phyloP scores from a whole-genome alignment of 305 asterid species.

The Plantago rigida region DNA sequence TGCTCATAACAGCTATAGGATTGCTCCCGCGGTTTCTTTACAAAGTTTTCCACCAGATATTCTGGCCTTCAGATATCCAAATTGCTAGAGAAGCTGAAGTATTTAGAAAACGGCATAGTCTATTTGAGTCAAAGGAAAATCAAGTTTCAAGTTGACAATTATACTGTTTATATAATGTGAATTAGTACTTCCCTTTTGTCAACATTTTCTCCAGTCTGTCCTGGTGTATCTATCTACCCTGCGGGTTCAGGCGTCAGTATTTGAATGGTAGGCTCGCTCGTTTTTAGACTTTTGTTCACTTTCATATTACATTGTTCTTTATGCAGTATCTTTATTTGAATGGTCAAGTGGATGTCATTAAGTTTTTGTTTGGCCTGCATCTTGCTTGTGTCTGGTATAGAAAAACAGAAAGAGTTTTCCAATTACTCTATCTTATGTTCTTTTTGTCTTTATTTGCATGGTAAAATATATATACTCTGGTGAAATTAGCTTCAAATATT shows the following conservation, averaged over 20 bases:
- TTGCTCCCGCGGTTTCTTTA: constrained; percentile 80
- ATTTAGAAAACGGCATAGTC: constrained; percentile 40
- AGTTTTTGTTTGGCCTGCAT: no score
- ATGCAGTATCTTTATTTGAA: not conserved
- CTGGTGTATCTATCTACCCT: constrained; percentile 30
- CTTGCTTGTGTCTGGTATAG: no score
- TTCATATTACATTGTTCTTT: not conserved
- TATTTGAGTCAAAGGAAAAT: constrained; percentile 38
- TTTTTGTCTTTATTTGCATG: not conserved
- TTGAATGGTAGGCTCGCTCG: constrained; percentile 29
- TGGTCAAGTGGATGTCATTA: no score
- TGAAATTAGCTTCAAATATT: no score
- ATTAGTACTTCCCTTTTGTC: constrained; percentile 26
- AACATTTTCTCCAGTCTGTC: constrained; percentile 30
- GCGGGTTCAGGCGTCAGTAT: constrained; percentile 25
- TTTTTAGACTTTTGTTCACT: constrained; percentile 5
- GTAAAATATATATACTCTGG: not conserved
- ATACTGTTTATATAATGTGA: constrained; percentile 20
- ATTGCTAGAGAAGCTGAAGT: constrained; percentile 90
- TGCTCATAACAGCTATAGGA: constrained; percentile 63
- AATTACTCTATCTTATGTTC: not conserved
- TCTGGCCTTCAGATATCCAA: constrained; percentile 86
- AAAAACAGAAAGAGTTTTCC: no score
- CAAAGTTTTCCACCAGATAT: constrained; percentile 58
- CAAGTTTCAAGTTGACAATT: constrained; percentile 40